These are phyloP conservation scores for Mucor racemosus DNA, from an alignment of 371 early-diverging fungal genomes.

Conservation along the genomic window DNA sequence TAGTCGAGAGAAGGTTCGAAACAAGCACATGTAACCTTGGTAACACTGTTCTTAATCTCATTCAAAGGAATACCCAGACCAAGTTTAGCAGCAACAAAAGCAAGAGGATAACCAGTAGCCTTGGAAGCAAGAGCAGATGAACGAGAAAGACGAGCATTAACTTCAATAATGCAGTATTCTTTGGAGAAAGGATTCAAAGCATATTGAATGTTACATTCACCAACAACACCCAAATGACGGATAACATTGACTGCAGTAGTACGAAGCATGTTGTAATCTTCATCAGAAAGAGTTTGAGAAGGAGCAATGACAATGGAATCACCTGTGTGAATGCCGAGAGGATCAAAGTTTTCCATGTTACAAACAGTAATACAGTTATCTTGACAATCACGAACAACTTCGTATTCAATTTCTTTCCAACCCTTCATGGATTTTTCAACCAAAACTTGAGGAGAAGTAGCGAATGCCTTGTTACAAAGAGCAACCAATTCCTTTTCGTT, in stretches of 20 bases:
- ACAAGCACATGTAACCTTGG: constrained; percentile 94
- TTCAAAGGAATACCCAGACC: constrained; percentile 88
- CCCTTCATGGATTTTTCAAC: constrained; percentile 96
- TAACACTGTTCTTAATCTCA: constrained; percentile 88
- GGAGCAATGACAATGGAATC: constrained; percentile 97
- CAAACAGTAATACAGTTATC: constrained; percentile 97
- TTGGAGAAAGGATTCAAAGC: constrained; percentile 89
- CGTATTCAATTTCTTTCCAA: constrained; percentile 98
- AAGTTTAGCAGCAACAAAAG: constrained; percentile 95
- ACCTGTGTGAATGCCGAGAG: constrained; percentile 95
- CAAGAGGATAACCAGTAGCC: constrained; percentile 96
- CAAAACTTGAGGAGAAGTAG: constrained; percentile 86
- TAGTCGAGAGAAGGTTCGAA: constrained; percentile 96
- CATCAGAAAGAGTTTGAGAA: constrained; percentile 91
- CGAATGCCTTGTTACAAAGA: constrained; percentile 83
- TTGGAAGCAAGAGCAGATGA: constrained; percentile 93
- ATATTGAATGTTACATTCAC: constrained; percentile 97
- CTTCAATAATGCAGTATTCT: constrained; percentile 96
- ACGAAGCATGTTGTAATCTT: constrained; percentile 95
- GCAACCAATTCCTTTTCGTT: constrained; percentile 76
- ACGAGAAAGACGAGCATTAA: constrained; percentile 92
- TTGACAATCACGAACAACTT: constrained; percentile 90
- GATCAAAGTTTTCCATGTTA: constrained; percentile 99
- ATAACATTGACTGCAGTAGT: constrained; percentile 84
- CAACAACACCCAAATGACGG: constrained; percentile 90